Conservation (phyloP, 352 stramenopile species). For the Phytophthora quininea region DNA sequence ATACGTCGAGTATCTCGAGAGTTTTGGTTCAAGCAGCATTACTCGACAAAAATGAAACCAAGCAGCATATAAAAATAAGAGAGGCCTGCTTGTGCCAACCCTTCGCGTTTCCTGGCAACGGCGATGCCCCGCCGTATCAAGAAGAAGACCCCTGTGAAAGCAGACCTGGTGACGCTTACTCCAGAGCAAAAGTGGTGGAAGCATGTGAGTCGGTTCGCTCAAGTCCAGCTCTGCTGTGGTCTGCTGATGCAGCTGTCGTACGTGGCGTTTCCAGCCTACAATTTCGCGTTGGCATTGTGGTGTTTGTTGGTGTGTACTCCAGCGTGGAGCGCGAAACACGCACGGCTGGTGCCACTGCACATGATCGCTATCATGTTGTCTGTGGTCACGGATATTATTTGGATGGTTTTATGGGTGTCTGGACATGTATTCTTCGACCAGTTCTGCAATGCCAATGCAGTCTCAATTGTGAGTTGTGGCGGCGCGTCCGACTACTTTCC, state of each 20-base stretch:
- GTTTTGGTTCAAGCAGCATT: constrained; percentile 14
- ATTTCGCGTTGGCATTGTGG: constrained; percentile 80
- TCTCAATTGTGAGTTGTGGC: constrained; percentile 74
- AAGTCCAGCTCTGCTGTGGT: constrained; percentile 59
- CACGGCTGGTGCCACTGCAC: constrained; percentile 55
- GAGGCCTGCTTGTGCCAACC: background rate
- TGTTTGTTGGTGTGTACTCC: constrained; percentile 61
- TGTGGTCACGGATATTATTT: constrained; percentile 73
- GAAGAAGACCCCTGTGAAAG: constrained; percentile 22
- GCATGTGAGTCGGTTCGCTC: constrained; percentile 39
- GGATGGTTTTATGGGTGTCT: constrained; percentile 79
- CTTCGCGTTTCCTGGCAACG: background rate
- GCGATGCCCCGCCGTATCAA: constrained; percentile 3
- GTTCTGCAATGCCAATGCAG: constrained; percentile 59
- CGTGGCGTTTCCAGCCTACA: constrained; percentile 82
- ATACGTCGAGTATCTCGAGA: constrained; percentile 61
- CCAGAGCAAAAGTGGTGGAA: constrained; percentile 53
- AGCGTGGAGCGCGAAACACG: constrained; percentile 54
- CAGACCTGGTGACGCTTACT: constrained; percentile 6
- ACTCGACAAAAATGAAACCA: constrained; percentile 1
- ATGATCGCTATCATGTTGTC: constrained; percentile 57
- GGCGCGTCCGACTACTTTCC: constrained; percentile 64
- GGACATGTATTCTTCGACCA: constrained; percentile 79
- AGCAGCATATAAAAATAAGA: background rate
- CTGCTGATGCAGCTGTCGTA: constrained; percentile 84